These are phyloP conservation scores for Vitis cinerea DNA, from an alignment of 164 flowering plant species.

Conservation along the genomic window DNA sequence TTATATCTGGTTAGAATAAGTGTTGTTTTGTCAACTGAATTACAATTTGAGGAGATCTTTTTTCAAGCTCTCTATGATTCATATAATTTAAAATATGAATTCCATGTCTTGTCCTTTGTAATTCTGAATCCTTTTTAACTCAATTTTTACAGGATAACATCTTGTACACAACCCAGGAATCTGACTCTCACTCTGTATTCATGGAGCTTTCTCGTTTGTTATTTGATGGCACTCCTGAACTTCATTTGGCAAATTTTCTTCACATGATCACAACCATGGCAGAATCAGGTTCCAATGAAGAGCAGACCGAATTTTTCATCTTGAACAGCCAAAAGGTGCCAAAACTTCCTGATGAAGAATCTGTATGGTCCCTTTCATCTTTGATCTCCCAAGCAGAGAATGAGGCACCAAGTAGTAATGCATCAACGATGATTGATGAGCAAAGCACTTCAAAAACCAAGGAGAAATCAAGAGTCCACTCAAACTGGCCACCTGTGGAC, in stretches of 20 bases:
- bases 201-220: conserved; percentile 82
- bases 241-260: conserved; percentile 92
- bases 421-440: conserved; percentile 19
- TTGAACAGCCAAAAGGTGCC: conserved; percentile 72
- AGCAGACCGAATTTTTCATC: conserved; percentile 72
- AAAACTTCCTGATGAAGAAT: conserved; percentile 69
- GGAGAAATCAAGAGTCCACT: conserved; percentile 29
- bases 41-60: background rate
- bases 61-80: background rate
- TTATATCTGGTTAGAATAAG: background rate
- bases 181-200: conserved; percentile 72
- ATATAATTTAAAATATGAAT: background rate
- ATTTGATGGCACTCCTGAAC: conserved; percentile 53
- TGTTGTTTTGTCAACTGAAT: background rate
- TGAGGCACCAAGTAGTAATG: conserved; percentile 11
- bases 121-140: background rate
- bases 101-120: background rate
- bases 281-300: conserved; percentile 73
- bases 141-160: conserved; percentile 51
- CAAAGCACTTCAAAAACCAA: conserved; percentile 25
- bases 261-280: conserved; percentile 89
- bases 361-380: conserved; percentile 60
- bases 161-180: conserved; percentile 53
- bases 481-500: conserved; percentile 71
- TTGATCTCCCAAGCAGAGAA: conserved; percentile 10